phyloP scores from a whole-genome alignment of 2,329 filamentous ascomycete species.

The Aspergillus tubingensis region DNA sequence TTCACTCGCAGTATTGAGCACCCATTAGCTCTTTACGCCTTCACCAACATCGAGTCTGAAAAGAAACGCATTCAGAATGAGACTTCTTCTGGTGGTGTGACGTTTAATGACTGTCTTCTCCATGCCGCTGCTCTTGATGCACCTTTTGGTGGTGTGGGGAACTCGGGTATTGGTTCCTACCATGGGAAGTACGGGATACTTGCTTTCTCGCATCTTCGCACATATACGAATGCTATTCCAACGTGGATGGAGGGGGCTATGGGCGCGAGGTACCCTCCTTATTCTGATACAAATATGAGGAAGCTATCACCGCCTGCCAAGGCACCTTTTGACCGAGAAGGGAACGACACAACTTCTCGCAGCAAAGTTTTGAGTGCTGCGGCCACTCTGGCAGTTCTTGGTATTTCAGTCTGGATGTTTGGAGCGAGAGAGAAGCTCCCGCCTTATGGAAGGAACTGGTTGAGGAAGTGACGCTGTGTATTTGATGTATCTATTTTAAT shows the following conservation, averaged over 20 bases:
- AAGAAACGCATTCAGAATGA: slow-evolving; percentile 25
- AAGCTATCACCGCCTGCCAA: background rate
- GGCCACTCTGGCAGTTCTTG: background rate
- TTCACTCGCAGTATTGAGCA: slow-evolving; percentile 30
- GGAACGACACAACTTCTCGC: background rate
- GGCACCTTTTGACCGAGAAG: slow-evolving; percentile 2
- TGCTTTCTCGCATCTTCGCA: slow-evolving; percentile 1
- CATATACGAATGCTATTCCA: background rate
- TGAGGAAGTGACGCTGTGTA: background rate
- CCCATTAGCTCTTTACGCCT: slow-evolving; percentile 48
- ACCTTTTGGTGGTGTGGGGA: slow-evolving; percentile 16
- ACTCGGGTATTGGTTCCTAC: slow-evolving; percentile 13
- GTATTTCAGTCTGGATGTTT: background rate
- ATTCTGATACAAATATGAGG: background rate
- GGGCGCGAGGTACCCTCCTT: slow-evolving; percentile 1
- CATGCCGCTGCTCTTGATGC: slow-evolving; percentile 11
- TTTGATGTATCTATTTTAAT: background rate
- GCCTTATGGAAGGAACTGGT: background rate
- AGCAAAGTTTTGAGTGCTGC: background rate
- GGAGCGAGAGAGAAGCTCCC: background rate
- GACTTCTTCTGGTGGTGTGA: slow-evolving; percentile 15
- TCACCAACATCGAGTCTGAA: slow-evolving; percentile 40
- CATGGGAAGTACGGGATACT: slow-evolving; percentile 15
- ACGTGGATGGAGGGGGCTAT: background rate
- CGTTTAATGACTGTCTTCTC: slow-evolving; percentile 14